Conservation (phyloP, 163 green algal genomes). For the Coccomyxa subellipsoidea region DNA sequence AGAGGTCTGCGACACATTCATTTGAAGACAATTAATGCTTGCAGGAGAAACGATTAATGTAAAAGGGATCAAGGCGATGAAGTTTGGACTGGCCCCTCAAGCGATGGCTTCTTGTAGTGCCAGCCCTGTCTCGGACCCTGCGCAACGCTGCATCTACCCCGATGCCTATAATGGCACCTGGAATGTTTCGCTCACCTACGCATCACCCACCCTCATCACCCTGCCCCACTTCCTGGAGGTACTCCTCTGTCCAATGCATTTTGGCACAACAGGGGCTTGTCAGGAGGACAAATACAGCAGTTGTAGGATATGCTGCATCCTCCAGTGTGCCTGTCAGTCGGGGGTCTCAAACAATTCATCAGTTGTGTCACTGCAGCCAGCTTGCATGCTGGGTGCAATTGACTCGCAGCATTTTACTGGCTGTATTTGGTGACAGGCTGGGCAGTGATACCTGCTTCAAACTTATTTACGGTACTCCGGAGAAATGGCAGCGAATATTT, state of each 20-base stretch:
- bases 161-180: slow-evolving; percentile 25
- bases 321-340: too few species aligned
- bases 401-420: neutral
- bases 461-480: too few species aligned
- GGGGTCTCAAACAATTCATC: too few species aligned
- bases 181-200: slow-evolving; percentile 25
- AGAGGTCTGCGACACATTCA: too few species aligned
- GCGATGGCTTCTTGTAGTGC: slow-evolving; percentile 21
- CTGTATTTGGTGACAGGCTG: too few species aligned
- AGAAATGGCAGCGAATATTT: slow-evolving; percentile 10
- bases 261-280: neutral
- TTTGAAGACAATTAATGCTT: too few species aligned
- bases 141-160: slow-evolving; percentile 29
- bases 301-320: too few species aligned
- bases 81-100: slow-evolving; percentile 13
- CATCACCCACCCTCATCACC: slow-evolving; percentile 34
- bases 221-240: slow-evolving; percentile 32
- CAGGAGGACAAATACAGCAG: neutral
- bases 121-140: slow-evolving; percentile 1
- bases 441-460: too few species aligned
- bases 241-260: slow-evolving; percentile 2
- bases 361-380: too few species aligned
- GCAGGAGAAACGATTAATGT: slow-evolving; percentile 18
- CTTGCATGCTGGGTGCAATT: neutral
- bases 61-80: slow-evolving; percentile 19